Evolutionary conservation across 192 early-diverging fungal genomes (phyloP), one percentile per base, ranked within the genome.

Genomic region (Backusella morwellensis): DNA sequence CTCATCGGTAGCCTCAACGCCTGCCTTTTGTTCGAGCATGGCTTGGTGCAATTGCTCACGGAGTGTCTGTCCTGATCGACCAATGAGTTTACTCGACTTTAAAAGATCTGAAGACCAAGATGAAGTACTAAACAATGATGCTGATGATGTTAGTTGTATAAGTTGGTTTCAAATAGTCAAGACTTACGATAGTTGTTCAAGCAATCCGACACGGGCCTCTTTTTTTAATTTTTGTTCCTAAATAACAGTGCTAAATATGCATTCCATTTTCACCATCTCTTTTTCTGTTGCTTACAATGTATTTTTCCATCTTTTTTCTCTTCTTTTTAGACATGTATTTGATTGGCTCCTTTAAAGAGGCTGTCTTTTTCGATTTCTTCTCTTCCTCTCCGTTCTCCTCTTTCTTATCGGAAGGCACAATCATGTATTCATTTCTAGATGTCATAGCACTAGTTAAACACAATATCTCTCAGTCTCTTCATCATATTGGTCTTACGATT

Each of bases 181-280:
- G 12, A 78, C 78, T 67, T 84, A 84, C 82, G 88, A 84, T 15
- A 90, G 73, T 38, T 90, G 89, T 38, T 93, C 91, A 21, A 95
- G 72, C 63, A 94, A 73, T 29, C 79, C 87, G 7, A 85, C 91
- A 32, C 93, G 83, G 72, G 91, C 90, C 63, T 93, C 93, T 80
- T 95, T 95, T 80, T 94, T 92, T 77, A 94, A 77, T 81, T 95
- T 93, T 86, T 92, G 91, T 70, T 93, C 89, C 89, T 91, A 50
- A 21, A 67, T 44, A 42, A 19, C 68, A 66, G n/a, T 32, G 29
- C 4, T 41, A 36, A 69, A 29, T 52, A 21, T 1, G 38, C 38
- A 40, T 12, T 5, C 17, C 82, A 73, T 23, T 36, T 15, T 32
- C 32, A 32, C 2, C 32, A 50, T 19, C 5, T 50, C 6, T 32